Evolutionary conservation across 768 basidiomycete species (phyloP).

Genomic region (Suillus fuscotomentosus): DNA sequence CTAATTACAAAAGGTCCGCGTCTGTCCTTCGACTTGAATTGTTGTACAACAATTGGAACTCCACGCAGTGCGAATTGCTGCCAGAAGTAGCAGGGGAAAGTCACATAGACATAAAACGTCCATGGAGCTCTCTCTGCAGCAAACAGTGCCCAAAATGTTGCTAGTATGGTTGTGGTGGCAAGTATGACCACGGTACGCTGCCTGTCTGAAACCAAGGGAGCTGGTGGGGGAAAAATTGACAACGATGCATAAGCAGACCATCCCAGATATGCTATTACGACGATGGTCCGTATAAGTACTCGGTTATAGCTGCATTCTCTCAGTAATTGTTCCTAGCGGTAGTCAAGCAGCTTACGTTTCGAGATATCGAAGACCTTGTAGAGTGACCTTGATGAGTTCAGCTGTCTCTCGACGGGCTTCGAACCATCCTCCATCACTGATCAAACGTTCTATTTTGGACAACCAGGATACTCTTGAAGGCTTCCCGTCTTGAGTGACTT

Average conservation of each 20-base stretch:
- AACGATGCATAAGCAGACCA: conserved; percentile 72
- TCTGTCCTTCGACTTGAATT: neutral
- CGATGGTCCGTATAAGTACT: conserved; percentile 64
- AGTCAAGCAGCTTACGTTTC: conserved; percentile 45
- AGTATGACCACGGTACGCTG: conserved; percentile 14
- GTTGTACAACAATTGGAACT: conserved; percentile 13
- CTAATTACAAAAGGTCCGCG: neutral
- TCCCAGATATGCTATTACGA: conserved; percentile 69
- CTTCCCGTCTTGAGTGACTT: conserved; percentile 20
- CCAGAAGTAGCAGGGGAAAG: conserved; percentile 82
- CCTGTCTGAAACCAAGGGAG: conserved; percentile 12
- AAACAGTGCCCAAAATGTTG: conserved; percentile 49
- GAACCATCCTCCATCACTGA: conserved; percentile 42
- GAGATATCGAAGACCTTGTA: conserved; percentile 71
- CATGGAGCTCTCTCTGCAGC: conserved; percentile 62
- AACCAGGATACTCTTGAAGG: conserved; percentile 37
- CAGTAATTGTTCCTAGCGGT: conserved; percentile 6
- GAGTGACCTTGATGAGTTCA: conserved; percentile 49
- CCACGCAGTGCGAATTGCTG: conserved; percentile 42
- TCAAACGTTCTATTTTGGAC: conserved; percentile 42
- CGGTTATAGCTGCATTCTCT: conserved; percentile 60
- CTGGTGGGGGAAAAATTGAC: conserved; percentile 44
- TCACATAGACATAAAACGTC: conserved; percentile 73
- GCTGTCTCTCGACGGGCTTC: conserved; percentile 49
- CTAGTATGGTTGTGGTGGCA: conserved; percentile 28